These are phyloP conservation scores for Pleurotus eryngii DNA, from an alignment of 768 basidiomycete genomes.

Conservation along the genomic window DNA sequence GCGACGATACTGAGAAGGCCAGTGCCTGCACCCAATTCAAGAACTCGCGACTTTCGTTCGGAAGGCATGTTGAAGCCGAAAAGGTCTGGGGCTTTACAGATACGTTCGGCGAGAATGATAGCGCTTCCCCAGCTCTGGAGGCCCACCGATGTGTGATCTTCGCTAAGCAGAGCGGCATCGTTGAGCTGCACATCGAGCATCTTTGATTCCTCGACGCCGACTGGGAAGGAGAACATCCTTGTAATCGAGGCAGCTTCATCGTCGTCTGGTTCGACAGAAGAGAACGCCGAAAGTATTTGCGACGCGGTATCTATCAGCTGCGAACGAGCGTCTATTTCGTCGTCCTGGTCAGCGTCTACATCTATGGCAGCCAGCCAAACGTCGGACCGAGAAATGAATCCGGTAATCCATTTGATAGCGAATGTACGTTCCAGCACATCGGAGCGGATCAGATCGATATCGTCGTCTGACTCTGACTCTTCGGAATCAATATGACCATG, in stretches of 20 bases:
- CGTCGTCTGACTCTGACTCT: slow-evolving; percentile 11
- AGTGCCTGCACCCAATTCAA: slow-evolving; percentile 87
- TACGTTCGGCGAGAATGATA: slow-evolving; percentile 63
- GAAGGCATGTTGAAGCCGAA: slow-evolving; percentile 30
- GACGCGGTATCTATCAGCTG: slow-evolving; percentile 53
- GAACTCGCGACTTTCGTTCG: slow-evolving; percentile 36
- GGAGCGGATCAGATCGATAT: slow-evolving; percentile 40
- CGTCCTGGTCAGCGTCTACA: slow-evolving; percentile 21
- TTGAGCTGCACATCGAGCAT: slow-evolving; percentile 55
- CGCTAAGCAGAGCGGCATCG: slow-evolving; percentile 59
- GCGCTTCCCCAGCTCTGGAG: slow-evolving; percentile 84
- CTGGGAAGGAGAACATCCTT: slow-evolving; percentile 50
- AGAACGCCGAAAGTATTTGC: slow-evolving; percentile 52
- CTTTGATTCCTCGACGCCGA: slow-evolving; percentile 7
- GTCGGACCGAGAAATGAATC: slow-evolving; percentile 60
- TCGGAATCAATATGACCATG: neutral
- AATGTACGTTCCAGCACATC: slow-evolving; percentile 67
- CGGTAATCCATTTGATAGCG: slow-evolving; percentile 73
- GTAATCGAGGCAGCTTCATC: slow-evolving; percentile 40
- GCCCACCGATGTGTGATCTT: slow-evolving; percentile 78
- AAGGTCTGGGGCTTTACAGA: slow-evolving; percentile 44
- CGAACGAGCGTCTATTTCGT: slow-evolving; percentile 34
- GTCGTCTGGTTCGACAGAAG: slow-evolving; percentile 35
- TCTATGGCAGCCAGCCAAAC: slow-evolving; percentile 35
- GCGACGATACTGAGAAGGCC: slow-evolving; percentile 75